Conservation (phyloP, 148 eudicot species). For the Bassia scoparia region DNA sequence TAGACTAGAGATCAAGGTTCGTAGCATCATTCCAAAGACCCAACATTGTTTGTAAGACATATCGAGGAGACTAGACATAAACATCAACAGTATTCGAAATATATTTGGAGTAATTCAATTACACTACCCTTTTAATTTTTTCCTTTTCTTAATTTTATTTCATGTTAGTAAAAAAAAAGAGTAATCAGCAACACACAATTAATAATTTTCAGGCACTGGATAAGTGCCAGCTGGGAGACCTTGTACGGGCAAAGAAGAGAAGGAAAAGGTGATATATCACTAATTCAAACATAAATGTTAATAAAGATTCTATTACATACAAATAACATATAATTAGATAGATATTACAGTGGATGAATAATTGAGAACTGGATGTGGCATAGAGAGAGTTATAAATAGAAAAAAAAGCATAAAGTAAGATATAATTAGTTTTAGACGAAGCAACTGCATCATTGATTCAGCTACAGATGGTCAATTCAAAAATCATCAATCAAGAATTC, state of each 20-base stretch:
- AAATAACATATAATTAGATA: no score
- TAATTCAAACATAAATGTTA: background rate
- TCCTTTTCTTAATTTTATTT: background rate
- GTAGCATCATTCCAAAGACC: no score
- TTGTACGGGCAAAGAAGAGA: conserved; percentile 70
- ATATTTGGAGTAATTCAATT: no score
- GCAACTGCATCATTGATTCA: conserved; percentile 97
- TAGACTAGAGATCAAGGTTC: no score
- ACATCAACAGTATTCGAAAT: no score
- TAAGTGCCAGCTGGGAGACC: conserved; percentile 83
- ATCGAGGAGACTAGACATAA: no score
- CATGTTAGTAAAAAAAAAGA: background rate
- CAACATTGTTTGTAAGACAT: no score
- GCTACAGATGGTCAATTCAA: conserved; percentile 90
- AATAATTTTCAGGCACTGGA: conserved; percentile 59
- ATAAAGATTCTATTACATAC: no score
- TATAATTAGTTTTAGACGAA: conserved; percentile 86
- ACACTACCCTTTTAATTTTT: background rate
- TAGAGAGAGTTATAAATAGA: no score
- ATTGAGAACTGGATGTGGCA: conserved; percentile 99
- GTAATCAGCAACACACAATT: background rate
- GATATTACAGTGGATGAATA: conserved; percentile 69
- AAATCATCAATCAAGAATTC: conserved; percentile 73
- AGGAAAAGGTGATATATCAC: conserved; percentile 55
- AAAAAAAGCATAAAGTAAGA: conserved; percentile 72